Percentiles rank a stretch among this genome's conserved stretches.
These are phyloP conservation scores for Trametopsis cervina DNA, from an alignment of 768 basidiomycete species.

Conservation along the genomic window DNA sequence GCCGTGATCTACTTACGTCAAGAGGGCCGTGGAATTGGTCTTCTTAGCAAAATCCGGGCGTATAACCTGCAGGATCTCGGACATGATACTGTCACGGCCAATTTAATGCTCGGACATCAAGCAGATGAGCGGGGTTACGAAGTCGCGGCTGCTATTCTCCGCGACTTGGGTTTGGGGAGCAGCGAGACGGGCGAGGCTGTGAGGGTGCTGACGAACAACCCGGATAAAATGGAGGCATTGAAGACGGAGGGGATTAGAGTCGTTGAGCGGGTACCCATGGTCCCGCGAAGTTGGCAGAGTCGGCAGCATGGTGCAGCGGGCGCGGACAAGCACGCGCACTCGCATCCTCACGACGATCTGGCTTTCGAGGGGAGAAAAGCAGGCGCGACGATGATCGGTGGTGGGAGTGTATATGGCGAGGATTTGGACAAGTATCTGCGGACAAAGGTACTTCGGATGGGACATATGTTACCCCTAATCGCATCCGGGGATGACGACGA, in stretches of 20 bases:
- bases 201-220: slow-evolving; percentile 92
- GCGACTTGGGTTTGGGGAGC: slow-evolving; percentile 73
- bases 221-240: slow-evolving; percentile 89
- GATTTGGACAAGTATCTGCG: slow-evolving; percentile 93
- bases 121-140: slow-evolving; percentile 95
- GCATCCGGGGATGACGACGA: slow-evolving; percentile 13
- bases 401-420: slow-evolving; percentile 64
- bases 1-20: slow-evolving; percentile 94
- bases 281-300: slow-evolving; percentile 79
- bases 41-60: slow-evolving; percentile 91
- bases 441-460: slow-evolving; percentile 97
- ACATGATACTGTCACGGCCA: slow-evolving; percentile 98
- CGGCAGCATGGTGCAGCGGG: slow-evolving; percentile 9
- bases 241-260: slow-evolving; percentile 77
- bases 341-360: slow-evolving; percentile 16
- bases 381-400: slow-evolving; percentile 80
- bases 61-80: slow-evolving; percentile 98
- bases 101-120: slow-evolving; percentile 88
- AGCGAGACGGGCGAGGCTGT: slow-evolving; percentile 47
- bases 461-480: slow-evolving; percentile 73
- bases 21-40: slow-evolving; percentile 95
- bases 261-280: slow-evolving; percentile 86
- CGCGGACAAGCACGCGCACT: background rate
- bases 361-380: slow-evolving; percentile 34
- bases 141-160: slow-evolving; percentile 83